Evolutionary conservation across 2,329 filamentous ascomycete species (phyloP).

Genomic region (Aspergillus luchuensis): DNA sequence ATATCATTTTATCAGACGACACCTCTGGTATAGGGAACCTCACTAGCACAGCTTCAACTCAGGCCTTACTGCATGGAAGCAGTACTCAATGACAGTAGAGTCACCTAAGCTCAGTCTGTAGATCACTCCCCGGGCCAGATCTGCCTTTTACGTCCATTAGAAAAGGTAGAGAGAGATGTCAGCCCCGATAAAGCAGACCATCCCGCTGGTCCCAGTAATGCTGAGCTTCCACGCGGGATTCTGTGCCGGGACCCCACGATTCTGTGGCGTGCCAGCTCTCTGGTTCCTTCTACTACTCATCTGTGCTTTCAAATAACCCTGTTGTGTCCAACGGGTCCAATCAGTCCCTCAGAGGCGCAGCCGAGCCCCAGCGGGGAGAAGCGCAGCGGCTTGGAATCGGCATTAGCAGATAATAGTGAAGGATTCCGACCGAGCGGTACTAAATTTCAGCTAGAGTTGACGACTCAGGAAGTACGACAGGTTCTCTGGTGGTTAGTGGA

Average conservation of each 20-base stretch:
- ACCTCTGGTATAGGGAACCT: background rate
- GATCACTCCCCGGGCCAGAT: conserved; percentile 17
- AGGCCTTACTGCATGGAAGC: conserved; percentile 18
- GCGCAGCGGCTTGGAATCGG: background rate
- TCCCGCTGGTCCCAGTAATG: background rate
- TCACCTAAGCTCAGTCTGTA: conserved; percentile 15
- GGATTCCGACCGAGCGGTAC: background rate
- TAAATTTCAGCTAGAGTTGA: background rate
- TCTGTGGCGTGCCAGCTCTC: background rate
- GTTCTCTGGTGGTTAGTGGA: background rate
- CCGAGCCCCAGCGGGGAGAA: background rate
- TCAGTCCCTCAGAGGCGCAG: background rate
- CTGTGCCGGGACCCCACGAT: conserved; percentile 27
- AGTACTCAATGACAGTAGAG: background rate
- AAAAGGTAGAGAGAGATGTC: conserved; percentile 5
- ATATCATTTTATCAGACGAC: conserved; percentile 20
- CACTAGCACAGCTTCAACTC: conserved; percentile 10
- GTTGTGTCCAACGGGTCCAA: background rate
- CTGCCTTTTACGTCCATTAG: conserved; percentile 7
- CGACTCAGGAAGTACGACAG: background rate
- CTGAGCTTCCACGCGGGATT: conserved; percentile 37
- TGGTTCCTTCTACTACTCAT: background rate
- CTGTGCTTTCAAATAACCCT: background rate
- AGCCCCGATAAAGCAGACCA: background rate
- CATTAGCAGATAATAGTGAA: background rate